A percentile compares a stretch with the other conserved stretches of the same genome.
Evolutionary conservation across 352 stramenopile genomes (phyloP).

Genomic region (Lagenidium giganteum): DNA sequence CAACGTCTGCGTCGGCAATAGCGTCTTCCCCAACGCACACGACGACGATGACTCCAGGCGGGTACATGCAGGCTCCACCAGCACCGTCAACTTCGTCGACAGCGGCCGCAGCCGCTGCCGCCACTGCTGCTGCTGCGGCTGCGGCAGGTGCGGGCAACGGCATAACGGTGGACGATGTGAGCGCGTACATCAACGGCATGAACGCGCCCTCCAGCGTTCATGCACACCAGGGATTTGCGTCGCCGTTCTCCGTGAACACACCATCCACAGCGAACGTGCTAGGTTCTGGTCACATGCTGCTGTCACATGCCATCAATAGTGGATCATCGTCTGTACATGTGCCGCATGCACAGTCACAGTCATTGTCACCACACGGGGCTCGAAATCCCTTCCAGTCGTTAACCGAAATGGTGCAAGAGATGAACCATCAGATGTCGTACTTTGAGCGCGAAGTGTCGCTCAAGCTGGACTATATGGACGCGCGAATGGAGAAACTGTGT

Average conservation of each 20-base stretch:
- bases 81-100: neutral
- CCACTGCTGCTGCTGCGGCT: no score
- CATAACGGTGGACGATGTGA: slow-evolving; percentile 29
- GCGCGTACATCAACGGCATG: slow-evolving; percentile 27
- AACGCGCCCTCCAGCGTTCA: no score
- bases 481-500: slow-evolving; percentile 56
- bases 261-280: no score
- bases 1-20: neutral
- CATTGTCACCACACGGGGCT: neutral
- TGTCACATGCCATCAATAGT: no score
- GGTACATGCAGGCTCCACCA: neutral
- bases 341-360: neutral
- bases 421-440: slow-evolving; percentile 28
- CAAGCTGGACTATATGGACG: slow-evolving; percentile 63
- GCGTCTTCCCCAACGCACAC: slow-evolving; percentile 2
- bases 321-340: no score
- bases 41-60: slow-evolving; percentile 1
- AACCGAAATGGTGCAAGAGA: slow-evolving; percentile 12
- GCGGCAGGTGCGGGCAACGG: no score
- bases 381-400: slow-evolving; percentile 13
- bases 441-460: slow-evolving; percentile 45
- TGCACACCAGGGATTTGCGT: no score
- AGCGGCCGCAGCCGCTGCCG: no score
- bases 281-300: no score
- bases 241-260: no score